These are phyloP conservation scores for Rhodotorula sp. DNA, from an alignment of 1,284 basidiomycete genomes.

Conservation along the genomic window DNA sequence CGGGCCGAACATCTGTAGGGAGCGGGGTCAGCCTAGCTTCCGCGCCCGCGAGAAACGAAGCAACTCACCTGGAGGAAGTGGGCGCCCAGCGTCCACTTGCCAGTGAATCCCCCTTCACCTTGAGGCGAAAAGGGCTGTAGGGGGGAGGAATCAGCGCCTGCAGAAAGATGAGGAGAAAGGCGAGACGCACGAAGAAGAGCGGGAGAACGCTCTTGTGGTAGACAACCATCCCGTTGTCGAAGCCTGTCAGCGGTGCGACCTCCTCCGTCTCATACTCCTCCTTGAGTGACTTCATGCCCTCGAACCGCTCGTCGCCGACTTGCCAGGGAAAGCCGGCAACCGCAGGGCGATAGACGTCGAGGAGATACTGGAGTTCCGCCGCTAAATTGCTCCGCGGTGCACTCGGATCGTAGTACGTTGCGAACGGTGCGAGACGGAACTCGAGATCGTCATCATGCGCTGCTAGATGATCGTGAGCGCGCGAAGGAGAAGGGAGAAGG, in stretches of 20 bases:
- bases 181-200: not conserved
- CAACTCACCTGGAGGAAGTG: not conserved
- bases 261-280: not conserved
- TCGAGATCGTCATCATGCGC: slow-evolving; percentile 7
- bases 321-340: slow-evolving; percentile 19
- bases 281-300: slow-evolving; percentile 5
- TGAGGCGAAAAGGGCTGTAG: not conserved
- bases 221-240: slow-evolving; percentile 4
- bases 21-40: not conserved
- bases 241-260: slow-evolving; percentile 1
- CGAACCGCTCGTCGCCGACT: slow-evolving; percentile 18
- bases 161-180: too few relatives aligned
- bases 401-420: not conserved
- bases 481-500: too few relatives aligned
- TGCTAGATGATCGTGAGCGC: not conserved
- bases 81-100: slow-evolving; percentile 5
- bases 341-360: slow-evolving; percentile 1
- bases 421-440: not conserved
- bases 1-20: slow-evolving; percentile 13
- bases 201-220: slow-evolving; percentile 1
- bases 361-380: slow-evolving; percentile 1
- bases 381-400: not conserved
- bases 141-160: not conserved
- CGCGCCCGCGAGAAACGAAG: not conserved
- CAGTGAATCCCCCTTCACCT: slow-evolving; percentile 4